Base-by-base conservation (phyloP, 2,329 filamentous ascomycete species). In the Emergomyces orientalis region DNA sequence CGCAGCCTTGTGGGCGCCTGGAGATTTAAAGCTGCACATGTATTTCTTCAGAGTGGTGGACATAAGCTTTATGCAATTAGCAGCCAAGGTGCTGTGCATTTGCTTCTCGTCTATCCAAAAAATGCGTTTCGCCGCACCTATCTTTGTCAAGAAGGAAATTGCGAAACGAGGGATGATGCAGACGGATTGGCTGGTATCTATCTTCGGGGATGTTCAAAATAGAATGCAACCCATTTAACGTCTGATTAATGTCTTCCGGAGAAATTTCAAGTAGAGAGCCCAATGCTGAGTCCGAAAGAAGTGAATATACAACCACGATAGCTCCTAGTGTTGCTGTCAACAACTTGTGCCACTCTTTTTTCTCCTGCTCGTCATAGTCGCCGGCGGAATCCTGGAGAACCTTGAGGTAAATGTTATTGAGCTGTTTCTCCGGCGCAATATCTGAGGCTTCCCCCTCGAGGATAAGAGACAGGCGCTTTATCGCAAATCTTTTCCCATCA, bases 401-500 rank as follows among this genome's bases (percentile, higher is more conserved):
- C 25, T 52, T 52, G 49, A 52, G 49, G 11, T 32, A 52, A 52
- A 52, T 30, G 27, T 25, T 17, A 52, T 52, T 52, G 25, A 52
- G 49, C 25, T 52, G 22, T 30, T 52, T 52, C 49, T 52, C 49
- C 49, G 49, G 49, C 25, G n/a, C 49, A 30, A 11, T 52, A 32
- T n/a, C 49, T 32, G 22, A 52, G 22, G 25, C 14, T 32, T 52
- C 8, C 3, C 49, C 49, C 14, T 52, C 22, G 22, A 52, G 49
- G 25, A 52, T 52, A 52, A 52, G 49, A 27, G 27, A 52, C 11
- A 52, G 49, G 1, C 49, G 49, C 25, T 32, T 52, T 27, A 30
- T 52, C n/a, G 49, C 49, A 52, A 52, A 52, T 25, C 49, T 30
- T 30, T 66, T 63, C 13, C 13, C 13, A 62, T 72, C 68, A 17